Conservation (phyloP, 192 early-diverging fungal genomes). For the Kappamyces sp. region DNA sequence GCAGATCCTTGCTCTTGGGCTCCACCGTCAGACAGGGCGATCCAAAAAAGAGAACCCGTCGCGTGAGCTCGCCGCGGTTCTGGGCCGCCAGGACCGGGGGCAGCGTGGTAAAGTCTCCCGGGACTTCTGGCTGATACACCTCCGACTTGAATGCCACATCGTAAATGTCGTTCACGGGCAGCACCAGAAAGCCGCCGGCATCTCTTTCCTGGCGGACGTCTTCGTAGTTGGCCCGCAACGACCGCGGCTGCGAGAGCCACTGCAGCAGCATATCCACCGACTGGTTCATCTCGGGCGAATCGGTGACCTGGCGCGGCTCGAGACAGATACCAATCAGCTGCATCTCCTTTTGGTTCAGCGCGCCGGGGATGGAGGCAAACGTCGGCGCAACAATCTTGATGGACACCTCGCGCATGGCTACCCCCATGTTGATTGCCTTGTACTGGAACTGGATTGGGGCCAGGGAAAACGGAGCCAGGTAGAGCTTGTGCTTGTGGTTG, state of each 20-base stretch:
- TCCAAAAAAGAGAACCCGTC: conserved; percentile 35
- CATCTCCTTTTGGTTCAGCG: conserved; percentile 29
- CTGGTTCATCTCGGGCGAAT: conserved; percentile 34
- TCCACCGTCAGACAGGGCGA: conserved; percentile 46
- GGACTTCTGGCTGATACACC: conserved; percentile 3
- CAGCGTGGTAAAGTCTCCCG: neutral
- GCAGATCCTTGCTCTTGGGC: conserved; percentile 33
- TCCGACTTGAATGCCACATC: conserved; percentile 23
- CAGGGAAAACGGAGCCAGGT: conserved; percentile 29
- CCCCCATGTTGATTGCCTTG: conserved; percentile 32
- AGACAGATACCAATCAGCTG: conserved; percentile 50
- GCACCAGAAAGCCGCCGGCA: neutral
- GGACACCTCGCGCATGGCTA: conserved; percentile 26
- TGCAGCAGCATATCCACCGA: neutral
- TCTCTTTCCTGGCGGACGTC: conserved; percentile 5
- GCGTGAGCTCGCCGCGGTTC: conserved; percentile 19
- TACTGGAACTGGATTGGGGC: conserved; percentile 44
- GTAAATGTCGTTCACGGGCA: neutral
- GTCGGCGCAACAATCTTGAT: conserved; percentile 36
- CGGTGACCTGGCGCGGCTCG: conserved; percentile 50
- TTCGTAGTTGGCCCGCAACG: conserved; percentile 37
- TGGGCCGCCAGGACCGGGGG: conserved; percentile 19
- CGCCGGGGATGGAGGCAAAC: conserved; percentile 17
- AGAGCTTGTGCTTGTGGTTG: conserved; percentile 20
- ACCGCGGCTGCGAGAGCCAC: conserved; percentile 54